These are phyloP conservation scores for Botrytis fabae DNA, from an alignment of 2,329 filamentous ascomycete genomes.

Conservation along the genomic window DNA sequence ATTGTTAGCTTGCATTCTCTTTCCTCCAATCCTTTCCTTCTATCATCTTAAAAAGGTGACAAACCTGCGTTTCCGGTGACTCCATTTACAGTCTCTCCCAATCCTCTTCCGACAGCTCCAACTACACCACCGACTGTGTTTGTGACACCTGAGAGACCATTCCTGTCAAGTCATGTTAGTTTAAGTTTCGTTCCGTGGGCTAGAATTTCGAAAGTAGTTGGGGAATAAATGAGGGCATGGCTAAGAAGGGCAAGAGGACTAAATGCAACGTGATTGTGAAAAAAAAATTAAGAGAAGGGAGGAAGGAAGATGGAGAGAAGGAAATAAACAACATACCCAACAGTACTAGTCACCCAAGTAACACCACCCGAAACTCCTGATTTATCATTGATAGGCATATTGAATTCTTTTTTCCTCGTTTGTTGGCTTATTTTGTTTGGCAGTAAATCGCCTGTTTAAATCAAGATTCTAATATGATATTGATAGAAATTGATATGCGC, in stretches of 20 bases:
- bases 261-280: not conserved
- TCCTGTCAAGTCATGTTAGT: conserved; percentile 22
- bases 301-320: no score
- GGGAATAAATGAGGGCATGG: not conserved
- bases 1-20: not conserved
- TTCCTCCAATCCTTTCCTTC: not conserved
- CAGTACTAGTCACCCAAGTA: conserved; percentile 30
- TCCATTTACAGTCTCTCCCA: conserved; percentile 34
- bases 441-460: not conserved
- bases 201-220: no score
- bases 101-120: conserved; percentile 32
- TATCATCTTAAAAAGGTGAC: not conserved
- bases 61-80: conserved; percentile 28
- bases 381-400: conserved; percentile 24
- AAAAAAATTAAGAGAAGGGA: not conserved
- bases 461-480: not conserved
- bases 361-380: conserved; percentile 27
- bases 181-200: not conserved
- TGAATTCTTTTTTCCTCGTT: not conserved
- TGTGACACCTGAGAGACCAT: conserved; percentile 29
- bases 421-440: not conserved
- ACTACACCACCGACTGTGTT: conserved; percentile 34
- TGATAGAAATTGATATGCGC: not conserved
- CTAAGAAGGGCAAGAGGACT: not conserved
- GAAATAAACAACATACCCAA: conserved; percentile 22